Conservation (phyloP, 192 early-diverging fungal species). For the Rhizophagus clarus region DNA sequence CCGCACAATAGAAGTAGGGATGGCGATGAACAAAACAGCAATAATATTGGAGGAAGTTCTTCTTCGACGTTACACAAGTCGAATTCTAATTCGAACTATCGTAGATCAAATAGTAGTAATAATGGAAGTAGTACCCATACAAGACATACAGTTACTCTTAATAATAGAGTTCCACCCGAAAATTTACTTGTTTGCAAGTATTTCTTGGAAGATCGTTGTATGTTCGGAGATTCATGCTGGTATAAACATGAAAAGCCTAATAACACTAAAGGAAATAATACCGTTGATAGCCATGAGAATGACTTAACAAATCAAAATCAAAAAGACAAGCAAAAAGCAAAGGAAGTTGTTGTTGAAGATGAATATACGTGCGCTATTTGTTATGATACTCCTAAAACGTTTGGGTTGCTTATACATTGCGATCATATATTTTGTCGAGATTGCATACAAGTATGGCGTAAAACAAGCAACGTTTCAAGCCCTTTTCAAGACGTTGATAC, state of each 20-base stretch:
- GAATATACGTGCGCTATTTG: conserved; percentile 31
- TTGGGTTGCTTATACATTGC: conserved; percentile 31
- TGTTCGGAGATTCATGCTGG: conserved; percentile 27
- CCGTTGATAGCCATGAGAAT: neutral
- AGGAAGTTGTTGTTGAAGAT: conserved; percentile 2
- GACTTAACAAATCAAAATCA: neutral
- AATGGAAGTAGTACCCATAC: neutral
- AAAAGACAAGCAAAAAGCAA: conserved; percentile 15
- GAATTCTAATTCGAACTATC: neutral
- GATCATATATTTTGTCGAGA: conserved; percentile 35
- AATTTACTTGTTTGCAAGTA: conserved; percentile 9
- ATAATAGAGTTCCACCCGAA: neutral
- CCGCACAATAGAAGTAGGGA: neutral
- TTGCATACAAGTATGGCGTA: conserved; percentile 25
- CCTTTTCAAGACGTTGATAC: neutral
- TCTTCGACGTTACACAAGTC: conserved; percentile 2
- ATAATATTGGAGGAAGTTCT: neutral
- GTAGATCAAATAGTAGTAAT: neutral
- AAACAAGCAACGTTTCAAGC: conserved; percentile 6
- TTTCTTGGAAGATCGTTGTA: conserved; percentile 29
- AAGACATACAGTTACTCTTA: neutral
- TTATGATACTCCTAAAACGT: conserved; percentile 30
- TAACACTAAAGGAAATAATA: neutral
- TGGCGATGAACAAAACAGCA: neutral
- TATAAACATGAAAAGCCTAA: conserved; percentile 26